phyloP scores from a whole-genome alignment of 805 yeast species.

The Suhomyces tanzawaensis region DNA sequence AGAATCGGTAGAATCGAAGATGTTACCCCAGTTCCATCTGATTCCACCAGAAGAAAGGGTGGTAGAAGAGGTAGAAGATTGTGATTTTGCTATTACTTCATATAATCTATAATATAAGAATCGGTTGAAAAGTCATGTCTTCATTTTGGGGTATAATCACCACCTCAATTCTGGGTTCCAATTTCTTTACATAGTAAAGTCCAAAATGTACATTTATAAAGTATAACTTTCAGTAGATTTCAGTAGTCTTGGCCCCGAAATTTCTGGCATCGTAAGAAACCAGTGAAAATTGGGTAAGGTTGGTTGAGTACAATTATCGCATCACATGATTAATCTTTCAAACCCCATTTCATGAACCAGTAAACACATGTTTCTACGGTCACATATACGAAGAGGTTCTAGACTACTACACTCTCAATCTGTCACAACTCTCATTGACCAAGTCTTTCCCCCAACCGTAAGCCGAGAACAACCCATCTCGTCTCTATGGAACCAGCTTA shows the following conservation, averaged over 20 bases:
- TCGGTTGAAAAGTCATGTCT: conserved; percentile 1
- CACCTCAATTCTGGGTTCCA: neutral
- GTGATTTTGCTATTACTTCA: conserved; percentile 38
- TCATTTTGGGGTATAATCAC: conserved; percentile 1
- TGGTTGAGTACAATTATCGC: too few species aligned
- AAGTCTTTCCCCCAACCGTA: too few species aligned
- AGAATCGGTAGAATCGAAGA: conserved; percentile 99
- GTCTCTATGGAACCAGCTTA: too few species aligned
- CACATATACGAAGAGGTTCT: neutral
- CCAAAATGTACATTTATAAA: conserved; percentile 8
- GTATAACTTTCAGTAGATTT: neutral
- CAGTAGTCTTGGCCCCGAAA: neutral
- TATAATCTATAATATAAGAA: conserved; percentile 1
- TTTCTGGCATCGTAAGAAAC: too few species aligned
- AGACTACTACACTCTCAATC: neutral
- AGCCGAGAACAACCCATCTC: too few species aligned
- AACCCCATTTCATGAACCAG: too few species aligned
- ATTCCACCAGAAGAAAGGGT: conserved; percentile 99
- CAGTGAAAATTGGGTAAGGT: too few species aligned
- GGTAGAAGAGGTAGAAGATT: conserved; percentile 99
- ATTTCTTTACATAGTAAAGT: conserved; percentile 4
- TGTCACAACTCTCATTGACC: neutral
- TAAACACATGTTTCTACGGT: neutral
- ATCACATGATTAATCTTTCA: neutral
- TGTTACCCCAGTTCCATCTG: conserved; percentile 99